Conservation (phyloP, 139 green algal species). For the Haematococcus lacustris region DNA sequence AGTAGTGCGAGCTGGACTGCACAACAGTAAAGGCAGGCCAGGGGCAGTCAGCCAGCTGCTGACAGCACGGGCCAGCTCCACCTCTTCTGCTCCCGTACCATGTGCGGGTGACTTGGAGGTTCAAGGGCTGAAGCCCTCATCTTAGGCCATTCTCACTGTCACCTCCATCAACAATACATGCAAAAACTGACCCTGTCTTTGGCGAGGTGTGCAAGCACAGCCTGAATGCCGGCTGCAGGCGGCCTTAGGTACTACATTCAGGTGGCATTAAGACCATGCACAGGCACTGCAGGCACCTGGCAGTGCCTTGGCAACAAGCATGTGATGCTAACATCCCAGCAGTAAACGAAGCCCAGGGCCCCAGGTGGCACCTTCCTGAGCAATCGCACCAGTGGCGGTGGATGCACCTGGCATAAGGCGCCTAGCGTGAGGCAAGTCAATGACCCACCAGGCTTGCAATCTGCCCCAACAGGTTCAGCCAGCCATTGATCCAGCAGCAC, state of each 20-base stretch:
- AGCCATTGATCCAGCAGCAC: not conserved
- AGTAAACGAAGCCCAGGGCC: no score
- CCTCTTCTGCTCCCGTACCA: not conserved
- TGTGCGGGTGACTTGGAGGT: not conserved
- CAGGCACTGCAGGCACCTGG: not conserved
- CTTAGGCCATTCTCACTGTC: not conserved
- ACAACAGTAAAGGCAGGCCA: not conserved
- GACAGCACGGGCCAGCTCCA: not conserved
- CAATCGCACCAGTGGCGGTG: not conserved
- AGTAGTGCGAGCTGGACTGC: slow-evolving; percentile 17
- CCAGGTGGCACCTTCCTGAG: not conserved
- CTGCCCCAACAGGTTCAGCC: slow-evolving; percentile 24
- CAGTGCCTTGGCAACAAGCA: not conserved
- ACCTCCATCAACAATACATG: not conserved
- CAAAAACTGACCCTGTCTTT: no score
- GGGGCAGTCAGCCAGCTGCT: not conserved
- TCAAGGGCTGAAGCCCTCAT: no score
- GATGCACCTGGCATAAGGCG: not conserved
- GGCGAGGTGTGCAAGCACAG: no score
- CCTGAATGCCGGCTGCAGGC: no score
- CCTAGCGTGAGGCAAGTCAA: not conserved
- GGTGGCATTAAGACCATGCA: no score
- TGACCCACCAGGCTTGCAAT: not conserved
- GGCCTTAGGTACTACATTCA: no score
- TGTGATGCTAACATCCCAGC: no score